Base-by-base conservation (phyloP, 768 basidiomycete genomes). In the Glaciozyma martinii region DNA sequence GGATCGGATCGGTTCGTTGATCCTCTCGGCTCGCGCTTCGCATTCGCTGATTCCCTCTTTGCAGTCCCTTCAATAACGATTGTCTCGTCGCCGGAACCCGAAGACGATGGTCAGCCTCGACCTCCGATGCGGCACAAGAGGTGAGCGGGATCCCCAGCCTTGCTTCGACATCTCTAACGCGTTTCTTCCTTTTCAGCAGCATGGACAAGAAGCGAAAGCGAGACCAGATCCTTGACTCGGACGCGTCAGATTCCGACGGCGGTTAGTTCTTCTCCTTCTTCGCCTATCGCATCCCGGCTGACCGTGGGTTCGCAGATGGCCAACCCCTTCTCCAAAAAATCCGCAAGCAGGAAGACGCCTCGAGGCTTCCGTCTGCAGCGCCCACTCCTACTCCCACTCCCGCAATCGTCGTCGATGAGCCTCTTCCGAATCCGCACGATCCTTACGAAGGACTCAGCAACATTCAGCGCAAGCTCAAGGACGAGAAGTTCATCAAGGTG, bases 201-300 rank as follows among this genome's bases (percentile, higher is more conserved):
- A 65, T 65, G 61, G 37, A 40, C 37, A 66, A 66, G 58, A 70
- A 70, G 63, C 65, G 68, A n/a, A 69, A 67, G 47, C 65, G 65
- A 5, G 67, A 64, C 1, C 52, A 56, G 1, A 37, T 72, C 7
- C 21, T 64, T n/a, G 67, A 72, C 47, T 69, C 71, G 5, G 71
- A 72, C 42, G 67, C 60, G 0, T 68, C 68, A 0, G 68, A 59
- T 4, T 59, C 71, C 0, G 71, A 67, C 6, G 54, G 55, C 16
- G 29, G 18, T 50, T 25, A 25, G 23, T n/a, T 10, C 5, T n/a
- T 47, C n/a, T 47, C 46, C 16, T 16, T 52, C 50, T 52, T 4
- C 27, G 5, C 29, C 50, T 9, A 13, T 58, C 42, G 12, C 10
- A 42, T n/a, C 23, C 18, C 19, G 19, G 19, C 25, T 25, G 3